Evolutionary conservation across 306 rosid species (phyloP), one percentile per base, ranked within the genome.

Genomic region (Vigna unguiculata): DNA sequence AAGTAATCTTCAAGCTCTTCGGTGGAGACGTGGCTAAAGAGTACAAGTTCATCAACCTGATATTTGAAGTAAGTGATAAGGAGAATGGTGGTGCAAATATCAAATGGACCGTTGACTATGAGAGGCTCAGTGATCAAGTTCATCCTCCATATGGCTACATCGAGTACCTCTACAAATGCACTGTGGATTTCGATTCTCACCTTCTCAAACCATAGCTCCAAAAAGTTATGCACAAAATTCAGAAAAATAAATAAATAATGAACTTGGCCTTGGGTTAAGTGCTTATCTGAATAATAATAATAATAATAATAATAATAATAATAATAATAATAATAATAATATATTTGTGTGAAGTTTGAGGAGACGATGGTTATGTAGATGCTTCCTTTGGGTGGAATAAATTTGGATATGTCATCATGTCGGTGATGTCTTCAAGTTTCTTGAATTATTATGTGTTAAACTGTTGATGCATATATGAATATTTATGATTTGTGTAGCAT

Each of bases 21-120:
- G 6, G 13, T 30, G 68, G 45, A 61, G 68, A 61, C 7, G 3
- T 61, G 1, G 68, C 34, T 7, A 2, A 14, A 0, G 0, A 25
- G 4, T 58, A 24, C 13, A 79, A 79, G 72, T 0, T 0, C 30
- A 28, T 79, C 0, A 72, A 41, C 28, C 2, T n/a, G 11, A 7
- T 51, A 9, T 7, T 51, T 51, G 11, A 51, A 17, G 22, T 4
- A 0, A n/a, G 2, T 17, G 55, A n/a, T 38, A 38, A 38, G 43
- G 20, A 17, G 10, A 0, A 9, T 38, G 43, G 11, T 38, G n/a
- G 13, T 30, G 62, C 51, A 6, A 2, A 17, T 54, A 54, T 36
- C 5, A 84, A 77, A 43, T 76, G 82, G 84, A 58, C 47, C 14
- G 0, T 71, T 52, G 85, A 80, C 38, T 84, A 71, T 77, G 85